Evolutionary conservation across 1,284 basidiomycete genomes (phyloP).

Genomic region (Boletus sp.): DNA sequence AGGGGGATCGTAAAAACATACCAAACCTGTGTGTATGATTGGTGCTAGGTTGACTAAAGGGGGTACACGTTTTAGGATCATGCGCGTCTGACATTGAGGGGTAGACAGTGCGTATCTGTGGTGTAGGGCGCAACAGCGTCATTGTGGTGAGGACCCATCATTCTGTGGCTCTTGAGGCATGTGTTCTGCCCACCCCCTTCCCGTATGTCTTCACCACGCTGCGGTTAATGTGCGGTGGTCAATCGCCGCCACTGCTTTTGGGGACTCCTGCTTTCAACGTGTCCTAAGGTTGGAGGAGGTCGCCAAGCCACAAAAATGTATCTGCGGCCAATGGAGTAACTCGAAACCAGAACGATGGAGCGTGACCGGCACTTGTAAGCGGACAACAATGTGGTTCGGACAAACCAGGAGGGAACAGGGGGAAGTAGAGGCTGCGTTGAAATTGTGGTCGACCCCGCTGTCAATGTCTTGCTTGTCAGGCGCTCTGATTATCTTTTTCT

Average conservation of each 20-base stretch:
- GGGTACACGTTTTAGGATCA: constrained; percentile 24
- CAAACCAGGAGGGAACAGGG: not conserved
- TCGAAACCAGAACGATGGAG: constrained; percentile 3
- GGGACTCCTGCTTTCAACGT: not conserved
- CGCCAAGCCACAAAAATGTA: constrained; percentile 22
- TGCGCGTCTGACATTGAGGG: constrained; percentile 7
- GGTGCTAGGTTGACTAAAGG: constrained; percentile 7
- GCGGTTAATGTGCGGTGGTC: constrained; percentile 2
- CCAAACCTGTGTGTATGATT: constrained; percentile 1
- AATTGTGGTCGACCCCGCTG: not conserved
- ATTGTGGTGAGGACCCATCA: constrained; percentile 8
- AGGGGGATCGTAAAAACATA: constrained; percentile 7
- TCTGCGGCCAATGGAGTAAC: not conserved
- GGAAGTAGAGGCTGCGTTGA: not conserved
- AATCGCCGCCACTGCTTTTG: constrained; percentile 1
- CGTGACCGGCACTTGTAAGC: not conserved
- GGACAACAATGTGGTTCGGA: constrained; percentile 2
- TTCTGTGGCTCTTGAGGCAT: constrained; percentile 12
- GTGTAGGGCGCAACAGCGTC: constrained; percentile 17
- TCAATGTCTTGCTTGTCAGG: not conserved
- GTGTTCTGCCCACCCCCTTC: not conserved
- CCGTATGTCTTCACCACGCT: constrained; percentile 1
- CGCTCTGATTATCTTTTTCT: no score
- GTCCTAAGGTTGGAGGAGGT: not conserved
- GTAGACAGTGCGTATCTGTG: not conserved